Percentiles rank a stretch among this genome's conserved stretches.
Conservation (phyloP, 2,329 filamentous ascomycete species). For the Trichoderma sp. region DNA sequence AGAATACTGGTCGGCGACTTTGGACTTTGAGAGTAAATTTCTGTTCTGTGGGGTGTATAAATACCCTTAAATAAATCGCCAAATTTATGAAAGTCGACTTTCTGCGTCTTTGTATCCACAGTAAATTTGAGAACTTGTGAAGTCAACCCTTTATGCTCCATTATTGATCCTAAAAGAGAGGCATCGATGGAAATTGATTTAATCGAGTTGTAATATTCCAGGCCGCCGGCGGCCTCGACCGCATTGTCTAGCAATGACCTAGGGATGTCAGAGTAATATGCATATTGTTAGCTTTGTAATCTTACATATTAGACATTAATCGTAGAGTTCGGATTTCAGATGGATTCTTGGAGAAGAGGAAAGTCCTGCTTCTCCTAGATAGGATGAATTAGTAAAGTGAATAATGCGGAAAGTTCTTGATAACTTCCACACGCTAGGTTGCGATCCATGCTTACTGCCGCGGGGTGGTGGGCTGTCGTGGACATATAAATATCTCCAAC, state of each 20-base stretch:
- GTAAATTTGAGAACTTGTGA: not conserved
- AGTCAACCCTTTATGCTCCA: not conserved
- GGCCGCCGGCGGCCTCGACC: not conserved
- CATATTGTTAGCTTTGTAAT: not conserved
- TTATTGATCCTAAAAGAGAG: not conserved
- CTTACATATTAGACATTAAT: not conserved
- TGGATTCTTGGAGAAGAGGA: not conserved
- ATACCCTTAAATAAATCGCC: not conserved
- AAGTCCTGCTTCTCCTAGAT: not conserved
- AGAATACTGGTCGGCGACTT: not conserved
- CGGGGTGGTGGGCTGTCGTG: no score
- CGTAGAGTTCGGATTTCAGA: not conserved
- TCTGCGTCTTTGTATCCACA: not conserved
- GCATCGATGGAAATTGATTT: not conserved
- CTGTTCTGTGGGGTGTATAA: not conserved
- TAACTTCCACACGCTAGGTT: not conserved
- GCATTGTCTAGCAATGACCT: not conserved
- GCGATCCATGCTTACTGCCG: no score
- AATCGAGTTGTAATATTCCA: not conserved
- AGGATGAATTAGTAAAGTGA: not conserved
- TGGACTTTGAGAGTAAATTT: not conserved
- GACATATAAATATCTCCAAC: not conserved
- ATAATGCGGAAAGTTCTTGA: not conserved
- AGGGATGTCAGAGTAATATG: no score
- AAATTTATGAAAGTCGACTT: not conserved